A percentile compares a stretch with the other conserved stretches of the same genome.
These are phyloP conservation scores for Lagenaria siceraria DNA, from an alignment of 306 rosid species.

Conservation along the genomic window DNA sequence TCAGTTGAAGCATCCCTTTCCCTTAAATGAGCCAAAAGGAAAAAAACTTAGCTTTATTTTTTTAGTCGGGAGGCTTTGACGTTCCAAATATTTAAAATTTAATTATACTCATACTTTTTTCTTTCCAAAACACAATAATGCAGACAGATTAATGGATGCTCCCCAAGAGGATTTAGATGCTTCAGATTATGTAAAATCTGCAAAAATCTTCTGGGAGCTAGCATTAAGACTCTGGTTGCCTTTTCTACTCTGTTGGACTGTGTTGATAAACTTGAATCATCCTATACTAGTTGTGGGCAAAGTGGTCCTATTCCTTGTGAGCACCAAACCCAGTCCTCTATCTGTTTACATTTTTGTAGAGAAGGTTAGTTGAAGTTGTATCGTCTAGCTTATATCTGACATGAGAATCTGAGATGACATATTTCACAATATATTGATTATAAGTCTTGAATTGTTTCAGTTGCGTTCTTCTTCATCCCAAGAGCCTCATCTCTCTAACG, in stretches of 20 bases:
- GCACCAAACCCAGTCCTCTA: slow-evolving; percentile 65
- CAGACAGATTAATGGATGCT: slow-evolving; percentile 35
- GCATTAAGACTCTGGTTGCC: slow-evolving; percentile 58
- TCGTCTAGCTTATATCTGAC: background rate
- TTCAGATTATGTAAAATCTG: slow-evolving; percentile 29
- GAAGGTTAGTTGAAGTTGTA: slow-evolving; percentile 34
- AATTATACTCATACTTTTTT: background rate
- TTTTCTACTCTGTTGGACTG: slow-evolving; percentile 30
- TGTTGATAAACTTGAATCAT: slow-evolving; percentile 39
- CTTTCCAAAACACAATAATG: slow-evolving; percentile 2
- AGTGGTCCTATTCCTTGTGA: slow-evolving; percentile 43
- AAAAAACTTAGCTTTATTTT: background rate
- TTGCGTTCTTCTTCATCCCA: slow-evolving; percentile 28
- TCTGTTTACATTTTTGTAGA: slow-evolving; percentile 60
- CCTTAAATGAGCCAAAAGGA: background rate
- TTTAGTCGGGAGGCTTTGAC: background rate
- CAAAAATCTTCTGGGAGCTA: slow-evolving; percentile 23
- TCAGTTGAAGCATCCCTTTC: background rate
- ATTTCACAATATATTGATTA: slow-evolving; percentile 12
- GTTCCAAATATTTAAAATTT: background rate
- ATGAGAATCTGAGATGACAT: background rate
- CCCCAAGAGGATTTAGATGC: slow-evolving; percentile 12
- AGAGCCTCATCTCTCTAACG: slow-evolving; percentile 17
- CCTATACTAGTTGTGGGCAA: slow-evolving; percentile 31
- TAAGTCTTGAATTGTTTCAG: slow-evolving; percentile 33